A percentile compares a stretch with the other conserved stretches of the same genome.
Evolutionary conservation across 2,329 filamentous ascomycete genomes (phyloP).

Genomic region (Hymenoscyphus repandus): DNA sequence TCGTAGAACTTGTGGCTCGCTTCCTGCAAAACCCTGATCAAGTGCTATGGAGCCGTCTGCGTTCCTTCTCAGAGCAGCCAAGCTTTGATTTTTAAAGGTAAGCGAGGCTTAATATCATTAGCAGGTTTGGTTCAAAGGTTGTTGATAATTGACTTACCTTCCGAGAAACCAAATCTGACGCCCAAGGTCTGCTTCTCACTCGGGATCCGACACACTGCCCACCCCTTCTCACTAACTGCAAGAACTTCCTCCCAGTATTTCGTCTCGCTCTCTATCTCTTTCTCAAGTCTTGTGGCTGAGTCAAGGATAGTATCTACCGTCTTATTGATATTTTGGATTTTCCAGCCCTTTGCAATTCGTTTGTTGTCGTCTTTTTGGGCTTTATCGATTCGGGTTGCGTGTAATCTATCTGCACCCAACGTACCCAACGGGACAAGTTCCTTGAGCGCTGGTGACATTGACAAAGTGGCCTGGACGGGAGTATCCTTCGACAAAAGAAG

Average conservation of each 20-base stretch:
- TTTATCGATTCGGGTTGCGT: conserved; percentile 53
- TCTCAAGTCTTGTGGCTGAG: conserved; percentile 66
- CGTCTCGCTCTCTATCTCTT: conserved; percentile 73
- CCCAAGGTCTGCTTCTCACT: conserved; percentile 69
- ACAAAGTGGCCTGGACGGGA: conserved; percentile 63
- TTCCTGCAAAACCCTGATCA: conserved; percentile 49
- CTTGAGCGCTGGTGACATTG: conserved; percentile 66
- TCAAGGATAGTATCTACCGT: conserved; percentile 69
- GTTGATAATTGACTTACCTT: conserved; percentile 35
- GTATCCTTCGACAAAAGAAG: conserved; percentile 76
- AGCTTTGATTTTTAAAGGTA: conserved; percentile 62
- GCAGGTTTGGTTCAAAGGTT: conserved; percentile 25
- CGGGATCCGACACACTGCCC: conserved; percentile 77
- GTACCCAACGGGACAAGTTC: conserved; percentile 69
- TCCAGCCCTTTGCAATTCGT: conserved; percentile 62
- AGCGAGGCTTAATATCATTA: conserved; percentile 39
- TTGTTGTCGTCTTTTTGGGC: conserved; percentile 51
- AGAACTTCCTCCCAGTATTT: conserved; percentile 87
- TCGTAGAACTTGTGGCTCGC: conserved; percentile 55
- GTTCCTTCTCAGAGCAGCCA: conserved; percentile 71
- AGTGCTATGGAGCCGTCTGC: conserved; percentile 71
- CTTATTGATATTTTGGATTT: conserved; percentile 69
- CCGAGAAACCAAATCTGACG: conserved; percentile 84
- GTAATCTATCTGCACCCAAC: conserved; percentile 62
- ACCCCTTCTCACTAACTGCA: conserved; percentile 75